Evolutionary conservation across 2,329 filamentous ascomycete species (phyloP), one percentile per base, ranked within the genome.

Genomic region (Xylariomycetidae sp.): DNA sequence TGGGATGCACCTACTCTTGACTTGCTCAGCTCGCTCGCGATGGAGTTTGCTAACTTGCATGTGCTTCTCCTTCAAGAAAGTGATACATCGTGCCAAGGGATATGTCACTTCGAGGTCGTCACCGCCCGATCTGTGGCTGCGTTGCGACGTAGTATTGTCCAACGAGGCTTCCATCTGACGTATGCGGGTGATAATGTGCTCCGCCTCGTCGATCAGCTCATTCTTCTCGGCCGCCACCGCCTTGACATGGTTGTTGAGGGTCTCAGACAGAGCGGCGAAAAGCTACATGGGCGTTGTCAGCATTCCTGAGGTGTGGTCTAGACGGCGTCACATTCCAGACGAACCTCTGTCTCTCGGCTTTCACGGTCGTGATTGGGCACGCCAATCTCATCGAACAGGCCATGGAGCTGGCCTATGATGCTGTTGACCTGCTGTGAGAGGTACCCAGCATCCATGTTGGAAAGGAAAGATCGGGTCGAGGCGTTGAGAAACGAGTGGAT

Each of bases 301-400:
- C 37, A 22, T 29, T 4, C 29, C 16, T 25, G 6, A 10, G 19
- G 31, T 16, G 7, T 9, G 19, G 9, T 29, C 22, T 39, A 25
- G 20, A 29, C 22, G 34, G 25, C 22, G 40, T 50, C 12, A 31
- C 10, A 9, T 19, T 26, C 12, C 25, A 39, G 31, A 52, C 73
- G 54, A 67, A 93, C 89, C 79, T 95, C 87, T 57, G 85, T 76
- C 58, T 96, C 90, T 52, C 92, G 76, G 31, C 77, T 73, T 57
- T 96, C 88, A 54, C 92, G 84, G 61, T 96, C 92, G 78, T 95
- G 88, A 53, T 69, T 79, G 18, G 90, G 78, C n/a, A 98, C 85
- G 38, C 92, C 92, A 54, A 98, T 98, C 58, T 98, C 90, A 60
- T 98, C 92, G 55, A 95, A 98, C 37, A 96, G 76, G 46, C 84